Conservation (phyloP, 352 stramenopile genomes). For the Globisporangium alternatum region DNA sequence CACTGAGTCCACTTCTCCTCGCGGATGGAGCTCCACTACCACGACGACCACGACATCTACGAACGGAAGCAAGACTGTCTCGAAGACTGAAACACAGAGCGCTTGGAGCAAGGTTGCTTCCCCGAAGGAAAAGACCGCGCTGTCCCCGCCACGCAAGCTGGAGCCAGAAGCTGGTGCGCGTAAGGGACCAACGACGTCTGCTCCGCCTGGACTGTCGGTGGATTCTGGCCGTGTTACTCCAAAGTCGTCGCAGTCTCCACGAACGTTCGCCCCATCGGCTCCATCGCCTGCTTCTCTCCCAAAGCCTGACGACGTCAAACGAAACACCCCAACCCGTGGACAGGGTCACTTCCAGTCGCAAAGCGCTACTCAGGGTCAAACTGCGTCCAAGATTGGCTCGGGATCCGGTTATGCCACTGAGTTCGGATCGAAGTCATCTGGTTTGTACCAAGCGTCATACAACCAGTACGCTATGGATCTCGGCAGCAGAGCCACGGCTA, state of each 20-base stretch:
- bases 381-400: constrained; percentile 52
- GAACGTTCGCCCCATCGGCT: constrained; percentile 60
- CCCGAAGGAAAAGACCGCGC: constrained; percentile 63
- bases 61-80: constrained; percentile 37
- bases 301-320: constrained; percentile 85
- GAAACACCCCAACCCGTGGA: constrained; percentile 55
- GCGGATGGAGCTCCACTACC: constrained; percentile 52
- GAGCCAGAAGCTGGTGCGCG: constrained; percentile 17
- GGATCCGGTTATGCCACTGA: constrained; percentile 46
- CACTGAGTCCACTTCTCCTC: constrained; percentile 53
- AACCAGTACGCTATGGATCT: constrained; percentile 84
- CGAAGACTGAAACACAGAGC: constrained; percentile 49
- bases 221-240: constrained; percentile 65
- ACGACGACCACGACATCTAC: constrained; percentile 43
- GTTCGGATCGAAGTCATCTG: constrained; percentile 48
- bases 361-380: constrained; percentile 29
- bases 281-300: constrained; percentile 82
- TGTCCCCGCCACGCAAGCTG: constrained; percentile 49
- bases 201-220: constrained; percentile 66
- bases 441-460: constrained; percentile 77
- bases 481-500: constrained; percentile 27
- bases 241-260: constrained; percentile 64
- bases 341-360: constrained; percentile 55
- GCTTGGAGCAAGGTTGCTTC: constrained; percentile 53
- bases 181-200: constrained; percentile 43